A percentile compares a stretch with the other conserved stretches of the same genome.
These are phyloP conservation scores for Sporobolomyces pararoseus DNA, from an alignment of 768 basidiomycete species.

Conservation along the genomic window DNA sequence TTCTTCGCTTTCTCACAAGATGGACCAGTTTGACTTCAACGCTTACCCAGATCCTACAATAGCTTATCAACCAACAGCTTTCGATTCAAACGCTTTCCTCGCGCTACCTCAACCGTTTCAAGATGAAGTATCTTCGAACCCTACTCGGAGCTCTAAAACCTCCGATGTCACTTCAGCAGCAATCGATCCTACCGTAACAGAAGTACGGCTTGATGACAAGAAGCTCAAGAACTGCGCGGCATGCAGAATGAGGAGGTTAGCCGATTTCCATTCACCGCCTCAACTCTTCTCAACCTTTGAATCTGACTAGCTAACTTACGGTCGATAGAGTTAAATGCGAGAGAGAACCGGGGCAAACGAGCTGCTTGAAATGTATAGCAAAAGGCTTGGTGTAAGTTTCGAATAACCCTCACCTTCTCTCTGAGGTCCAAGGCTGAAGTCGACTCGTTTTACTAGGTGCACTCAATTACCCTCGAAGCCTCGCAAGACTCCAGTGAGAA, in stretches of 20 bases:
- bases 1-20: too few species aligned
- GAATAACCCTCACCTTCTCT: too few species aligned
- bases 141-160: background rate
- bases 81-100: background rate
- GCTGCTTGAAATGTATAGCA: constrained; percentile 6
- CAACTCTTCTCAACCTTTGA: too few species aligned
- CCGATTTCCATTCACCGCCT: background rate
- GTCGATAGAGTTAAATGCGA: constrained; percentile 10
- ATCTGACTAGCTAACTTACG: too few species aligned
- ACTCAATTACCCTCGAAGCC: constrained; percentile 3
- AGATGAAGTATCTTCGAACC: background rate
- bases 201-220: background rate
- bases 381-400: constrained; percentile 5
- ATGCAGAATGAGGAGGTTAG: constrained; percentile 4
- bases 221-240: constrained; percentile 3
- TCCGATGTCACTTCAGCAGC: background rate
- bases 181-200: background rate
- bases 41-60: background rate
- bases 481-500: constrained; percentile 6
- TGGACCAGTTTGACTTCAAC: constrained; percentile 11
- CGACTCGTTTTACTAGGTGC: background rate
- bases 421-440: background rate
- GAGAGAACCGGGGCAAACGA: constrained; percentile 1
- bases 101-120: background rate
- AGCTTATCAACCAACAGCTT: background rate